Conservation (phyloP, 2,329 filamentous ascomycete genomes). For the Pezicula carpinea region DNA sequence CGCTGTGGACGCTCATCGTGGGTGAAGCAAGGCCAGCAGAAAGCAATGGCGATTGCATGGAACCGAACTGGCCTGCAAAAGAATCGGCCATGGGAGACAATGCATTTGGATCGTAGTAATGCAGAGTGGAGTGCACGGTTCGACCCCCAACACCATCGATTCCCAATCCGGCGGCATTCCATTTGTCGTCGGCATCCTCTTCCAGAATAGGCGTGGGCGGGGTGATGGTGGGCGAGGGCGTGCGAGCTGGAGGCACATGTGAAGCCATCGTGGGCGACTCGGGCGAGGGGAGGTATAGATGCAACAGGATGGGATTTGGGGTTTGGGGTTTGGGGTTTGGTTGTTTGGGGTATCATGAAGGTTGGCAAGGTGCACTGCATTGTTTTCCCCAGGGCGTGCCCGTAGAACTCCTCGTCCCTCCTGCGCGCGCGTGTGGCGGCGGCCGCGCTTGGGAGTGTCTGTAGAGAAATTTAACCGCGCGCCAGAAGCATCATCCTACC, state of each 20-base stretch:
- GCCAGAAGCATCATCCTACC: no score
- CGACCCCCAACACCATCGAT: constrained; percentile 12
- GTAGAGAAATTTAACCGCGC: no score
- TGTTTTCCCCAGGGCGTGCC: no score
- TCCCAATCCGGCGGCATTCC: constrained; percentile 19
- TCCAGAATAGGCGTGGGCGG: constrained; percentile 49
- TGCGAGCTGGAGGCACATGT: constrained; percentile 47
- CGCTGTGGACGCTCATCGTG: constrained; percentile 26
- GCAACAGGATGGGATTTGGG: no score
- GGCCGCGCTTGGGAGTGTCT: no score
- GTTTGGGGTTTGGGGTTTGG: no score
- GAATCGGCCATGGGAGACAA: constrained; percentile 39
- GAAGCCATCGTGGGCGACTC: constrained; percentile 37
- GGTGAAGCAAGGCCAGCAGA: constrained; percentile 14
- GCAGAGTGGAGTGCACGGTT: constrained; percentile 23
- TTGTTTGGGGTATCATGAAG: no score
- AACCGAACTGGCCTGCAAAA: constrained; percentile 28
- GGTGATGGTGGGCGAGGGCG: constrained; percentile 60
- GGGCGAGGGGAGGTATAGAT: no score
- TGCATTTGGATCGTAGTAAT: constrained; percentile 38
- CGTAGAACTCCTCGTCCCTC: no score
- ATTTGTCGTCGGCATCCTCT: constrained; percentile 33
- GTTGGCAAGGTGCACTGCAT: no score
- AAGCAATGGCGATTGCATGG: constrained; percentile 28
- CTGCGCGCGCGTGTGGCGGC: no score